Conservation (phyloP, 2,329 filamentous ascomycete species). For the Neopestalotiopsis clavispora region DNA sequence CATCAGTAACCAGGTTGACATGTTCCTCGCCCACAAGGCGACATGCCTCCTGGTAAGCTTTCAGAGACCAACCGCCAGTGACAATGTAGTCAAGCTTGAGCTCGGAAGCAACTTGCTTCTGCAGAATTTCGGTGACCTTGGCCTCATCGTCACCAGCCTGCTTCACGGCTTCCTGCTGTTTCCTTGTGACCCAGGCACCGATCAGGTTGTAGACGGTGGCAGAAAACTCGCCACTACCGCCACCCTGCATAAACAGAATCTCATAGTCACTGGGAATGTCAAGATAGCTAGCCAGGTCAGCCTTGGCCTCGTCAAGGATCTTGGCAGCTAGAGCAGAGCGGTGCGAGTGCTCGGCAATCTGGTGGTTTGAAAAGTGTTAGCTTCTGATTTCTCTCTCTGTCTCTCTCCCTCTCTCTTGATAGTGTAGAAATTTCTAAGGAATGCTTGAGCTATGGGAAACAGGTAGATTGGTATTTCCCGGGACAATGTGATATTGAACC, state of each 20-base stretch:
- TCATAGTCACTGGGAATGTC: slow-evolving; percentile 89
- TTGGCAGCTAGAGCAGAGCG: slow-evolving; percentile 78
- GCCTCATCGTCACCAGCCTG: slow-evolving; percentile 57
- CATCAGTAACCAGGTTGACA: slow-evolving; percentile 80
- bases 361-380: no score
- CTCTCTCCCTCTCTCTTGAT: no score
- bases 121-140: slow-evolving; percentile 61
- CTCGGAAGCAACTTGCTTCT: slow-evolving; percentile 68
- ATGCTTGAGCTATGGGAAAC: no score
- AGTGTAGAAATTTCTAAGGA: no score
- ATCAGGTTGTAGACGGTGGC: slow-evolving; percentile 85
- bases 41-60: slow-evolving; percentile 83
- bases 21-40: slow-evolving; percentile 77
- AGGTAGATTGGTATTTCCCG: no score
- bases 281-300: slow-evolving; percentile 73
- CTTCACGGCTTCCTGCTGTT: slow-evolving; percentile 63
- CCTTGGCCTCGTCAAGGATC: slow-evolving; percentile 81
- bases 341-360: slow-evolving; percentile 86
- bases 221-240: slow-evolving; percentile 85
- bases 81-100: slow-evolving; percentile 88
- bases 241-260: slow-evolving; percentile 85
- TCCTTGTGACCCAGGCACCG: slow-evolving; percentile 77
- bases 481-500: no score
- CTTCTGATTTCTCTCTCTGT: no score
- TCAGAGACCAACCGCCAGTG: slow-evolving; percentile 89